phyloP scores from a whole-genome alignment of 2,329 filamentous ascomycete species.

The Zelopaecilomyces penicillatus region DNA sequence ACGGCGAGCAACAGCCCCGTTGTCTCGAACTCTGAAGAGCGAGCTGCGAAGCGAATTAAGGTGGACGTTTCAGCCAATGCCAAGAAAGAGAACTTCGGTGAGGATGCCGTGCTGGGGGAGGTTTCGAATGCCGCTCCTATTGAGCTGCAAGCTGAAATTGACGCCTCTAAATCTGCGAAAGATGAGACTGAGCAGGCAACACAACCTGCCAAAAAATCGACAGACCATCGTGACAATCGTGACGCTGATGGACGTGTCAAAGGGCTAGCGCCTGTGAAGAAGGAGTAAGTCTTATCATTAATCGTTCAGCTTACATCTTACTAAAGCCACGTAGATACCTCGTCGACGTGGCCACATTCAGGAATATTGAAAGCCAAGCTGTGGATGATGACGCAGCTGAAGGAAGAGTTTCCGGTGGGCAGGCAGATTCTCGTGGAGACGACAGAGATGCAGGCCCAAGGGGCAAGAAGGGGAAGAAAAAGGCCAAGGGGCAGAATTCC shows the following conservation, averaged over 20 bases:
- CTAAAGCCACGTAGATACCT: slow-evolving; percentile 29
- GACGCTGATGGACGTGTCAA: slow-evolving; percentile 29
- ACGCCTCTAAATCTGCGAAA: slow-evolving; percentile 11
- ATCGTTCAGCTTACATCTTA: not conserved
- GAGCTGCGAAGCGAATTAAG: slow-evolving; percentile 53
- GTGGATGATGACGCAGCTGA: slow-evolving; percentile 43
- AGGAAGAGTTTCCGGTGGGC: slow-evolving; percentile 25
- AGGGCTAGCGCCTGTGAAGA: slow-evolving; percentile 63
- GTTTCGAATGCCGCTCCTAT: slow-evolving; percentile 14
- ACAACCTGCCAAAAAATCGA: slow-evolving; percentile 1
- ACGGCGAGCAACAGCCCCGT: too few relatives aligned
- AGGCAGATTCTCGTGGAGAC: slow-evolving; percentile 42
- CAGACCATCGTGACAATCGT: slow-evolving; percentile 1
- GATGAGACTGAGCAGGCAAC: slow-evolving; percentile 10
- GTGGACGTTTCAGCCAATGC: slow-evolving; percentile 27
- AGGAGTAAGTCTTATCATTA: slow-evolving; percentile 48
- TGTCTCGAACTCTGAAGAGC: slow-evolving; percentile 21
- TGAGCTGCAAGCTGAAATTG: slow-evolving; percentile 12
- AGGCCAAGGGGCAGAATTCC: slow-evolving; percentile 65
- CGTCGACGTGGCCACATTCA: slow-evolving; percentile 25
- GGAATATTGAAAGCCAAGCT: slow-evolving; percentile 15
- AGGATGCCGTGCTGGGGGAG: slow-evolving; percentile 10
- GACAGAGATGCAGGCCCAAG: slow-evolving; percentile 40
- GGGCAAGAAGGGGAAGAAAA: slow-evolving; percentile 37
- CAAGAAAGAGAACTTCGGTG: slow-evolving; percentile 5